Evolutionary conservation across 1,284 basidiomycete species (phyloP).

Genomic region (Melampsora americana): DNA sequence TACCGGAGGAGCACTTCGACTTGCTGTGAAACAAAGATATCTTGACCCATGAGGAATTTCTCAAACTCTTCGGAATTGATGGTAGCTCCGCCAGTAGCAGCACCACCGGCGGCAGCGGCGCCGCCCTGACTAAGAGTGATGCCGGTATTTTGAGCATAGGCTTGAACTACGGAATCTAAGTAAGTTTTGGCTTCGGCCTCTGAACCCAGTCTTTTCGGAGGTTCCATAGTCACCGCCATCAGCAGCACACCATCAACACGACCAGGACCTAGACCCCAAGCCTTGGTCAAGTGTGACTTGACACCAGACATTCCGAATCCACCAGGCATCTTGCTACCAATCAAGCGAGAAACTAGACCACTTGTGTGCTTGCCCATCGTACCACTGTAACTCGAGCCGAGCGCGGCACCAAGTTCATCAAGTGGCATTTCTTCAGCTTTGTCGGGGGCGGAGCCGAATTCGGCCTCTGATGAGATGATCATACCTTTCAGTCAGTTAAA

Average conservation of each 20-base stretch:
- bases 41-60: slow-evolving; percentile 89
- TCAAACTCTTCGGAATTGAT: slow-evolving; percentile 98
- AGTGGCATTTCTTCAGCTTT: slow-evolving; percentile 95
- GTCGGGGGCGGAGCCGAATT: slow-evolving; percentile 73
- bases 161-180: slow-evolving; percentile 77
- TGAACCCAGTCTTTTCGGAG: slow-evolving; percentile 83
- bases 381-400: slow-evolving; percentile 76
- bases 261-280: slow-evolving; percentile 84
- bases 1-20: slow-evolving; percentile 97
- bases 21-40: slow-evolving; percentile 85
- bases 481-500: not conserved
- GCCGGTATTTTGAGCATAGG: slow-evolving; percentile 81
- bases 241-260: slow-evolving; percentile 88
- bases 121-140: slow-evolving; percentile 66
- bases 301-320: slow-evolving; percentile 95
- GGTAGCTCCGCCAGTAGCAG: slow-evolving; percentile 60
- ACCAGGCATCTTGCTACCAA: slow-evolving; percentile 96
- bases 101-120: slow-evolving; percentile 62
- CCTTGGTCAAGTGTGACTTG: slow-evolving; percentile 80
- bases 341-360: slow-evolving; percentile 81
- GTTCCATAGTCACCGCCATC: slow-evolving; percentile 84
- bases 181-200: slow-evolving; percentile 90
- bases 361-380: slow-evolving; percentile 87
- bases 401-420: slow-evolving; percentile 84
- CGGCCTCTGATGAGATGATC: slow-evolving; percentile 49